Evolutionary conservation across 257 asterid species (phyloP).

Genomic region (Salvia rosmarinus): DNA sequence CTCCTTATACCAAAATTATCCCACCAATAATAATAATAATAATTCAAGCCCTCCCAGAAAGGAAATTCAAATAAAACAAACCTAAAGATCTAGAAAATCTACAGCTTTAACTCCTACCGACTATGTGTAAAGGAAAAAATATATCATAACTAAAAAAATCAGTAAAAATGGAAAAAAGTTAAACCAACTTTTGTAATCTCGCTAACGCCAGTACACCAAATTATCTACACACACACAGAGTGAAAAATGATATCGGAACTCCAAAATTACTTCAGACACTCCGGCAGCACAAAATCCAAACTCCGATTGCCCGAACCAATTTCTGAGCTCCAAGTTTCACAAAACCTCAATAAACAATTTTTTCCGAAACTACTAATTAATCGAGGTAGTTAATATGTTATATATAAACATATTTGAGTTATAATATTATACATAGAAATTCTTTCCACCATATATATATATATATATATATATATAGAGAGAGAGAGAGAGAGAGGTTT

Average conservation of each 20-base stretch:
- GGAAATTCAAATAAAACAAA: constrained; percentile 14
- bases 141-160: neutral
- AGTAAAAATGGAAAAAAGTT: neutral
- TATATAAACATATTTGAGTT: neutral
- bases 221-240: constrained; percentile 6
- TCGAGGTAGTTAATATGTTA: neutral
- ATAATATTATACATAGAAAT: neutral
- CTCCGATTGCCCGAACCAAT: neutral
- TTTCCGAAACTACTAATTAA: no score
- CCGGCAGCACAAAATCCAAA: neutral
- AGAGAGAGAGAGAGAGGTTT: neutral
- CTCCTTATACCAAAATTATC: constrained; percentile 9
- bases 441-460: no score
- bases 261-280: constrained; percentile 14
- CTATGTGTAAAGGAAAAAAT: constrained; percentile 11
- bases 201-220: constrained; percentile 15
- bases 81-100: constrained; percentile 27
- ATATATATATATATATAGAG: no score
- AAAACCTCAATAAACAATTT: neutral
- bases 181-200: neutral
- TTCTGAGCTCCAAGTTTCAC: neutral
- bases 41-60: constrained; percentile 4
- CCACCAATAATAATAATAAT: neutral
- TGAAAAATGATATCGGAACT: constrained; percentile 1
- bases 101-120: constrained; percentile 34